Evolutionary conservation across 495 filamentous ascomycete genomes (phyloP), one percentile per base, ranked within the genome.

Genomic region (Penicillium paradoxum): DNA sequence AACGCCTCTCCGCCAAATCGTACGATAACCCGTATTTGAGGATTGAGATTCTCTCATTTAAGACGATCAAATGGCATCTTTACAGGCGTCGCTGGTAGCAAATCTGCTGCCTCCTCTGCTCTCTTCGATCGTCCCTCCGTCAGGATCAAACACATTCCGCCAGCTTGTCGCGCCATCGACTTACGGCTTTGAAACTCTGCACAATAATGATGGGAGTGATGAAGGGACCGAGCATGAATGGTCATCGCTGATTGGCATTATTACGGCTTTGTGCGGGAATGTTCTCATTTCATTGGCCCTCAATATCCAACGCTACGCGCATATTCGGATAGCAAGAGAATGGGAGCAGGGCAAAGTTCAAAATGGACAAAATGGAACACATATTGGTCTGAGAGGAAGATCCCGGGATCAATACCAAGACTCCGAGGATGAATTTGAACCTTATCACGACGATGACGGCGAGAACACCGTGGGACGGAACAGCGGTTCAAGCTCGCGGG

Each of bases 301-400:
- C 51, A 98, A 98, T 58, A 89, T 93, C 41, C 93, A 97, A 67
- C 88, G 95, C 46, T 97, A 97, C 66, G 91, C 91, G 15, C 93
- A 98, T 65, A 88, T 93, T 49, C 80, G 87, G 33, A 79, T 97
- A 45, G 77, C 81, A 15, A 66, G 74, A 51, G 82, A 86, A 67
- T 80, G 76, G 45, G 81, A 83, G 29, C 76, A 75, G 21, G 74
- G 82, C 25, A 76, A 75, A 55, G 54, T 64, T 22, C 65, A 59
- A 34, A 71, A 68, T 39, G 82, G 78, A 45, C 39, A 14, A 11
- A 39, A 55, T 10, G 38, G 48, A 1, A 33, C 32, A n/a, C 44
- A 1, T 24, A 27, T 5, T n/a, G 42, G 18, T 11, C 15, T 11
- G 8, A 58, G 51, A 21, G 50, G 53, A 44, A 43, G 47, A 39